Evolutionary conservation across 2,329 filamentous ascomycete species (phyloP).

Genomic region (Metarhizium anisopliae): DNA sequence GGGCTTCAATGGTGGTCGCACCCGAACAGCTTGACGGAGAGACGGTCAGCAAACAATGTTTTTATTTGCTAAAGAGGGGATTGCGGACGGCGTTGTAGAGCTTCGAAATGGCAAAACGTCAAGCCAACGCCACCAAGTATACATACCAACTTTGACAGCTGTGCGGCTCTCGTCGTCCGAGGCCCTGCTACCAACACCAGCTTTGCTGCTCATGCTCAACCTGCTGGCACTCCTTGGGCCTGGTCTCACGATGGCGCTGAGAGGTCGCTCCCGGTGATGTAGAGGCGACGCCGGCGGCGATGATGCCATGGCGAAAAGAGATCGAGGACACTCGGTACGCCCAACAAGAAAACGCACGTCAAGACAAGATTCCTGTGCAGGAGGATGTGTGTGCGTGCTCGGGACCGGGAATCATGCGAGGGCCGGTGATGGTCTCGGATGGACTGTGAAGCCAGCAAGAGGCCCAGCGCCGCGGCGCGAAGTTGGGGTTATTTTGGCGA

Average conservation of each 20-base stretch:
- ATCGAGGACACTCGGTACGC: conserved; percentile 1
- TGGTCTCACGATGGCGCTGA: conserved; percentile 73
- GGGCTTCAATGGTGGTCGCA: conserved; percentile 76
- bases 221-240: conserved; percentile 70
- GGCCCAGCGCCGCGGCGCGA: conserved; percentile 6
- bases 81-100: not conserved
- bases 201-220: conserved; percentile 75
- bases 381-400: not conserved
- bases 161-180: conserved; percentile 88
- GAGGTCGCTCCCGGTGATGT: conserved; percentile 53
- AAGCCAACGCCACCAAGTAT: not conserved
- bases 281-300: conserved; percentile 62
- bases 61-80: no score
- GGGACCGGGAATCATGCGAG: not conserved
- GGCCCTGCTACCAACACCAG: conserved; percentile 65
- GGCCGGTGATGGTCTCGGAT: conserved; percentile 1
- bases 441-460: conserved; percentile 3
- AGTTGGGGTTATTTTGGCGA: conserved; percentile 2
- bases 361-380: not conserved
- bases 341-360: not conserved
- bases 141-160: conserved; percentile 89
- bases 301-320: conserved; percentile 44
- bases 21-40: conserved; percentile 64
- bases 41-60: not conserved
- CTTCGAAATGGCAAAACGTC: not conserved